phyloP scores from a whole-genome alignment of 2,329 filamentous ascomycete genomes.

The Ophiocordyceps camponoti-floridani region DNA sequence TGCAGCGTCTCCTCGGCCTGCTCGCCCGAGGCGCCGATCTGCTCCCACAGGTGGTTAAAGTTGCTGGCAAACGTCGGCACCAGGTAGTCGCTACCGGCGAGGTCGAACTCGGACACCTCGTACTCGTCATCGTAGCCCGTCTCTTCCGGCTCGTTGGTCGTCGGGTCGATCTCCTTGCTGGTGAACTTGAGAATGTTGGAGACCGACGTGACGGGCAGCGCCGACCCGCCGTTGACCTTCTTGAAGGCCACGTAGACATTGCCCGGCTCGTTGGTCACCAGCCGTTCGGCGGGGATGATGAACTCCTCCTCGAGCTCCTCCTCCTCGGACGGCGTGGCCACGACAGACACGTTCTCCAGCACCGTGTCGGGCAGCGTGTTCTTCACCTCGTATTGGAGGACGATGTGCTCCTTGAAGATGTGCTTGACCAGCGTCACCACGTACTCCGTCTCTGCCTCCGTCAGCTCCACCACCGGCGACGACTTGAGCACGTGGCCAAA shows the following conservation, averaged over 20 bases:
- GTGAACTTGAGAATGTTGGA: conserved; percentile 93
- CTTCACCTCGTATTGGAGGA: conserved; percentile 93
- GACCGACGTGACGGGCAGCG: conserved; percentile 68
- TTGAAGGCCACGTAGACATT: conserved; percentile 92
- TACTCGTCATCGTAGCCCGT: conserved; percentile 94
- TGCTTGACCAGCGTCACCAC: conserved; percentile 90
- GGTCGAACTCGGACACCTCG: conserved; percentile 82
- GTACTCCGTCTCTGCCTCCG: conserved; percentile 94
- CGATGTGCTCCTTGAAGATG: conserved; percentile 92
- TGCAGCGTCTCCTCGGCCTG: conserved; percentile 85
- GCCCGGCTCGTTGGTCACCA: conserved; percentile 71
- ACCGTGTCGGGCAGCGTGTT: conserved; percentile 89
- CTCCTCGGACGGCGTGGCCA: conserved; percentile 63
- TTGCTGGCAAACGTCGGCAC: conserved; percentile 85
- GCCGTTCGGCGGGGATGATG: conserved; percentile 72
- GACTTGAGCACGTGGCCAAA: conserved; percentile 90
- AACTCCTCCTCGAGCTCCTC: conserved; percentile 83
- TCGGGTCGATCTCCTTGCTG: conserved; percentile 93
- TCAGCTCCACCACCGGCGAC: conserved; percentile 69
- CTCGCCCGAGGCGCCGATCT: conserved; percentile 74
- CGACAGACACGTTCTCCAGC: conserved; percentile 72
- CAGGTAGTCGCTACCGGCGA: conserved; percentile 84
- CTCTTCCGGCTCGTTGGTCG: conserved; percentile 82
- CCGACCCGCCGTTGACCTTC: conserved; percentile 56
- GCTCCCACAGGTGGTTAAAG: conserved; percentile 92